Evolutionary conservation across 441 rosid species (phyloP).

Genomic region (Lepidium campestre): DNA sequence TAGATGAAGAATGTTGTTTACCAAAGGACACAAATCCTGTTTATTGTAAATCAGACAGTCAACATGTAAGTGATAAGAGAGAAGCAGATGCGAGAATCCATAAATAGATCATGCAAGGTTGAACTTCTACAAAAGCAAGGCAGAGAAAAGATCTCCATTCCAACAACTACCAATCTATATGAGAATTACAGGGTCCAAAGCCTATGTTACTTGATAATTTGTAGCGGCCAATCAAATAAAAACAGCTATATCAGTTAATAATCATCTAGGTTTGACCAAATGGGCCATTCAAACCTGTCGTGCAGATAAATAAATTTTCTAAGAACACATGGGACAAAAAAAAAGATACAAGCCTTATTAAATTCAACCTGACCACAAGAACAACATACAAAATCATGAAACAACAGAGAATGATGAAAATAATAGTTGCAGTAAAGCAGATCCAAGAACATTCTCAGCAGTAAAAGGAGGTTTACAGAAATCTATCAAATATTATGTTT

Average conservation of each 20-base stretch:
- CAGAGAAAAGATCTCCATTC: not conserved
- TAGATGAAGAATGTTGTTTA: constrained; percentile 70
- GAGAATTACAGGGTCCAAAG: not conserved
- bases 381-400: not conserved
- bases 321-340: not conserved
- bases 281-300: not conserved
- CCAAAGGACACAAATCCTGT: constrained; percentile 58
- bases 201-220: not conserved
- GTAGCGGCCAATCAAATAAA: not conserved
- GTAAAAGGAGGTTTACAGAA: not conserved
- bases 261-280: not conserved
- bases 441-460: not conserved
- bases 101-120: not conserved
- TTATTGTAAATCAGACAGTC: not conserved
- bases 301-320: not conserved
- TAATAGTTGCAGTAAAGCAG: not conserved
- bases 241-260: not conserved
- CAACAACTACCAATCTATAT: not conserved
- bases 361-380: not conserved
- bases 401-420: not conserved
- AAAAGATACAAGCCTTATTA: not conserved
- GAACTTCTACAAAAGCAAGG: not conserved
- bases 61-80: not conserved
- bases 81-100: not conserved
- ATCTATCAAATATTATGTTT: not conserved